These are phyloP conservation scores for Plantago ovata DNA, from an alignment of 257 asterid species.

Conservation along the genomic window DNA sequence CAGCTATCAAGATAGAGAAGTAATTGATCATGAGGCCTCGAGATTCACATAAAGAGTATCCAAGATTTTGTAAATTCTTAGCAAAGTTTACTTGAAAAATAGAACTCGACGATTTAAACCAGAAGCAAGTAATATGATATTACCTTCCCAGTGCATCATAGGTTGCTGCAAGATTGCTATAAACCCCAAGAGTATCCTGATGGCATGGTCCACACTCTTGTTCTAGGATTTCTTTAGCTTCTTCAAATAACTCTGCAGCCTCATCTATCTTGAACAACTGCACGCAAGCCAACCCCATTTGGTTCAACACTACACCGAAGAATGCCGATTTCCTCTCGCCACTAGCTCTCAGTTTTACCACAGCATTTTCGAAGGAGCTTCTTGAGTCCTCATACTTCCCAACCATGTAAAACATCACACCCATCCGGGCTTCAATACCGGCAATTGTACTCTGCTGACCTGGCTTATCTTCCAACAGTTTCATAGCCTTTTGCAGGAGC, in stretches of 20 bases:
- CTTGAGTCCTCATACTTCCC: constrained; percentile 86
- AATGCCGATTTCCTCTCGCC: constrained; percentile 96
- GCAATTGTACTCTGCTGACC: constrained; percentile 97
- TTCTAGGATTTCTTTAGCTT: constrained; percentile 89
- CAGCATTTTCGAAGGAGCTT: constrained; percentile 73
- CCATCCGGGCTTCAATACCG: constrained; percentile 94
- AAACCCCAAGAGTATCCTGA: constrained; percentile 96
- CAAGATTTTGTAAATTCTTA: too few species aligned
- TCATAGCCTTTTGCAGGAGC: constrained; percentile 83
- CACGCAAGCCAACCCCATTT: constrained; percentile 95
- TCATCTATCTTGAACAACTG: constrained; percentile 94
- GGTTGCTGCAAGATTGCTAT: constrained; percentile 97
- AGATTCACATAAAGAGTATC: too few species aligned
- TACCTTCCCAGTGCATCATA: constrained; percentile 99
- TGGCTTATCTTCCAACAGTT: constrained; percentile 85
- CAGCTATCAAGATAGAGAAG: too few species aligned
- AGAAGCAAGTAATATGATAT: constrained; percentile 9
- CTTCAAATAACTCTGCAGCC: constrained; percentile 97
- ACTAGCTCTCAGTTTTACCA: constrained; percentile 71
- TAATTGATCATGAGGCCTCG: too few species aligned
- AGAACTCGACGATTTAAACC: constrained; percentile 2
- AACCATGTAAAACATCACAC: constrained; percentile 91
- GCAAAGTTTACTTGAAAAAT: background rate
- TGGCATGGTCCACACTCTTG: constrained; percentile 90
- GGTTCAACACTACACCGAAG: constrained; percentile 94